A percentile compares a stretch with the other conserved stretches of the same genome.
These are phyloP conservation scores for Hemerocallis citrina DNA, from an alignment of 106 monocot species.

Conservation along the genomic window DNA sequence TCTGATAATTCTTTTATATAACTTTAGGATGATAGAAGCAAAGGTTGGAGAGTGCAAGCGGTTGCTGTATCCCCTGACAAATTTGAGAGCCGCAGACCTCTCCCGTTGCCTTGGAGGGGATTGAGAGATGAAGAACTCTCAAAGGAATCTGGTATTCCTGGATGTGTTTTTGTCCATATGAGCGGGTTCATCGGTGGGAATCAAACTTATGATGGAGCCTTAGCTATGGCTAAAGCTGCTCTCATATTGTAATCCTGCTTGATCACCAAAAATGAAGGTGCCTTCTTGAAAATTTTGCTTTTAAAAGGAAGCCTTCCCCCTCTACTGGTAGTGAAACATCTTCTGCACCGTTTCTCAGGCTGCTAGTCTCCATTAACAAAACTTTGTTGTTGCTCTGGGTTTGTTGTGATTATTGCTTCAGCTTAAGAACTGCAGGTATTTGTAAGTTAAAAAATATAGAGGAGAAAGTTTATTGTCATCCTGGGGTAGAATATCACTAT, in stretches of 20 bases:
- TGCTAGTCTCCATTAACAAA: no score
- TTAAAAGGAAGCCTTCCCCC: no score
- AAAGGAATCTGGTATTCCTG: slow-evolving; percentile 55
- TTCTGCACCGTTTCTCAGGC: no score
- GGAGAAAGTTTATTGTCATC: no score
- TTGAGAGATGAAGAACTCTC: slow-evolving; percentile 84
- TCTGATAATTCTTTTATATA: background rate
- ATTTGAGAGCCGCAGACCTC: slow-evolving; percentile 84
- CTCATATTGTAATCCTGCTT: slow-evolving; percentile 25
- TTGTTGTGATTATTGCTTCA: no score
- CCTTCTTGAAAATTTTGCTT: no score
- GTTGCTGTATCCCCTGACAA: slow-evolving; percentile 64
- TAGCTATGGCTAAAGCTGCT: slow-evolving; percentile 77
- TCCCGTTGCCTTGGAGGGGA: slow-evolving; percentile 85
- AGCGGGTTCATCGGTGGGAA: slow-evolving; percentile 96
- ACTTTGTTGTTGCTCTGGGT: no score
- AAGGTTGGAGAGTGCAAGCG: slow-evolving; percentile 88
- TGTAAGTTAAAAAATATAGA: no score
- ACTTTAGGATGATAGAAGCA: slow-evolving; percentile 84
- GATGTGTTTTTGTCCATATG: slow-evolving; percentile 90
- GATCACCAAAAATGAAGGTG: background rate
- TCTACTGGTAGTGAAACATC: no score
- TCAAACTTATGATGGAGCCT: slow-evolving; percentile 68
- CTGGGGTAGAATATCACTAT: no score
- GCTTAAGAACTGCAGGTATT: no score